Percentiles rank a stretch among this genome's conserved stretches.
Conservation (phyloP, 495 filamentous ascomycete genomes). For the Xylaria bambusicola region DNA sequence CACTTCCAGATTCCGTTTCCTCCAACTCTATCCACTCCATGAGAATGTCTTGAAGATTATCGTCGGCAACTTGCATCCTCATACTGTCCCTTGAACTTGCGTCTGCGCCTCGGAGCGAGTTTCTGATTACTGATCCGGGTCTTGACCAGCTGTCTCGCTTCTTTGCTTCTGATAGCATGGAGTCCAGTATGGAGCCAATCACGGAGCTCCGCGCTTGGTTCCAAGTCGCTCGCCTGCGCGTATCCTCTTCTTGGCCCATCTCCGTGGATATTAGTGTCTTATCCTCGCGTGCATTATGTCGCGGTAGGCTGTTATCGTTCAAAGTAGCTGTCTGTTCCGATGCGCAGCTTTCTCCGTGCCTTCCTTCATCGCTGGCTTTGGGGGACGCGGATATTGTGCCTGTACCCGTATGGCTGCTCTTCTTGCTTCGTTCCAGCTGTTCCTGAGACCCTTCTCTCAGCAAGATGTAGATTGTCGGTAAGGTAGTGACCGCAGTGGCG, state of each 20-base stretch:
- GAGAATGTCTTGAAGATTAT: background rate
- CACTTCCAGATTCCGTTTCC: background rate
- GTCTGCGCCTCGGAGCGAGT: background rate
- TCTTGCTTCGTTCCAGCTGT: background rate
- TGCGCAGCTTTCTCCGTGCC: too few species aligned
- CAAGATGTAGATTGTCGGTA: constrained; percentile 10
- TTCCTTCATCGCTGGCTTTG: too few species aligned
- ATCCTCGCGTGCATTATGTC: background rate
- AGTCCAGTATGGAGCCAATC: background rate
- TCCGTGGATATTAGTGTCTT: too few species aligned
- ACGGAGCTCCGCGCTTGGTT: background rate
- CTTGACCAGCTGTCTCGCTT: background rate
- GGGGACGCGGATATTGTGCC: background rate
- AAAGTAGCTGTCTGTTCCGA: too few species aligned
- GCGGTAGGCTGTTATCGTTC: too few species aligned
- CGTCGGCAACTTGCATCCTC: background rate
- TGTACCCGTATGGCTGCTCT: background rate
- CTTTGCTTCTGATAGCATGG: background rate
- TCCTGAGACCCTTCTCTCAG: background rate
- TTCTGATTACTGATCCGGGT: background rate
- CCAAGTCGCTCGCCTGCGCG: background rate
- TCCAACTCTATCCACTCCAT: constrained; percentile 10
- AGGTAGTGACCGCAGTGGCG: constrained; percentile 6
- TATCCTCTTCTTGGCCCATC: too few species aligned
- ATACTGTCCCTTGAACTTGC: background rate